Base-by-base conservation (phyloP, 176 grass and related monocot genomes). In the Rhynchospora tenuis region DNA sequence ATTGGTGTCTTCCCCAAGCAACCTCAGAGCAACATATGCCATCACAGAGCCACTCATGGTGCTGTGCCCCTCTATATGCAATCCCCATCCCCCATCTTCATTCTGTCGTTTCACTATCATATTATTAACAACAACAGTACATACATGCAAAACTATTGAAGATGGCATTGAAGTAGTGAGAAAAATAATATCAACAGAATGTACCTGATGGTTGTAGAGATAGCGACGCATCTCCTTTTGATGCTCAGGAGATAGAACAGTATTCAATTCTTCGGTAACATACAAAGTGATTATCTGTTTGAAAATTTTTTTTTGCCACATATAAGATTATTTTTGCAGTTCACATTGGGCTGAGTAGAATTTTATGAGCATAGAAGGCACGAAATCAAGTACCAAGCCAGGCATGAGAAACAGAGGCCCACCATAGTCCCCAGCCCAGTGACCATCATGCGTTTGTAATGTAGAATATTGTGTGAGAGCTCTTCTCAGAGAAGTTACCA, bases 31-130 rank as follows among this genome's bases (percentile, higher is more conserved):
- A 84, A 99, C 91, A 74, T 99, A 99, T 65, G 91, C 89, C 80
- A 95, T 79, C 8, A 60, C 91, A 51, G 96, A 93, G 64, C 96
- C 96, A 59, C 94, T 94, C 95, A 98, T 94, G 26, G 92, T 98
- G 85, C 95, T 97, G 52, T 81, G 72, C 50, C 92, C 88, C 78
- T 94, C 92, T 84, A 97, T 94, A 78, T 97, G 95, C 67, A 97
- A 90, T 27, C 95, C 94, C 90, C 95, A 97, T 31, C 95, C 95
- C 12, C 95, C 92, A 75, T 97, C 92, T 89, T 91, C 80, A 58
- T 97, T 97, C 92, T 97, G 87, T 57, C 89, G 0, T 85, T 56
- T 74, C 16, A 90, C 13, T 73, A 3, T 70, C 45, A 91, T 85
- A 64, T 48, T 7, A 82, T 87, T 47, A 46, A 1, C 31, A 61